Conservation (phyloP, 352 stramenopile species). For the Globisporangium cylindrosporum region DNA sequence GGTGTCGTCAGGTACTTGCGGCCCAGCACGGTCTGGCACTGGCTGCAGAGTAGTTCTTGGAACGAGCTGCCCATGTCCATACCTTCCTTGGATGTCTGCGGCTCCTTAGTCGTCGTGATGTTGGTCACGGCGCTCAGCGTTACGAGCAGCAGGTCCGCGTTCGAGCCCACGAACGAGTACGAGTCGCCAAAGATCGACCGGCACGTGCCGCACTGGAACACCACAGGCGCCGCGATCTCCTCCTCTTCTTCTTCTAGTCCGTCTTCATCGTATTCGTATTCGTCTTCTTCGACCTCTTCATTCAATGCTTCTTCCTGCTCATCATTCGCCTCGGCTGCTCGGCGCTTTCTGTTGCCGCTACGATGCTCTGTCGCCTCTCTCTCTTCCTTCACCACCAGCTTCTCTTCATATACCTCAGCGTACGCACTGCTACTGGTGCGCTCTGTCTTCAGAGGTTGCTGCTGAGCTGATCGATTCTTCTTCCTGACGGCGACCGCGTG, state of each 20-base stretch:
- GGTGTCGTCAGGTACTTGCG: slow-evolving; percentile 77
- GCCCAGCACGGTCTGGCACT: slow-evolving; percentile 78
- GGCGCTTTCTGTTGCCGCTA: neutral
- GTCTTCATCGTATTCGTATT: slow-evolving; percentile 27
- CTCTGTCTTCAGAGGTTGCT: neutral
- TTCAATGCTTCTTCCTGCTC: slow-evolving; percentile 16
- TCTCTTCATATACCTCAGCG: slow-evolving; percentile 10
- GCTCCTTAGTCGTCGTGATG: slow-evolving; percentile 37
- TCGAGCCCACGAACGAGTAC: slow-evolving; percentile 80
- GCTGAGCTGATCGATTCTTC: neutral
- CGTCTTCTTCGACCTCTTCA: slow-evolving; percentile 31
- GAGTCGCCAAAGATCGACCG: slow-evolving; percentile 83
- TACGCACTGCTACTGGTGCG: neutral
- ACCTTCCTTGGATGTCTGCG: slow-evolving; percentile 47
- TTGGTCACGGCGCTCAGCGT: slow-evolving; percentile 76
- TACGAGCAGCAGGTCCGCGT: slow-evolving; percentile 62
- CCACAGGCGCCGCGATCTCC: slow-evolving; percentile 60
- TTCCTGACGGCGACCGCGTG: slow-evolving; percentile 2
- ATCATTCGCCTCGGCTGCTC: neutral
- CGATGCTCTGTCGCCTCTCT: neutral
- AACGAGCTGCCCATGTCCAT: slow-evolving; percentile 70
- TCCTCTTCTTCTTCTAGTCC: slow-evolving; percentile 45
- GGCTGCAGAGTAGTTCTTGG: slow-evolving; percentile 71
- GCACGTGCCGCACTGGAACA: slow-evolving; percentile 84
- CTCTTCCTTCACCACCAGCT: slow-evolving; percentile 14